phyloP scores from a whole-genome alignment of 139 green algal genomes.

The Chlamydomonas schloesseri region DNA sequence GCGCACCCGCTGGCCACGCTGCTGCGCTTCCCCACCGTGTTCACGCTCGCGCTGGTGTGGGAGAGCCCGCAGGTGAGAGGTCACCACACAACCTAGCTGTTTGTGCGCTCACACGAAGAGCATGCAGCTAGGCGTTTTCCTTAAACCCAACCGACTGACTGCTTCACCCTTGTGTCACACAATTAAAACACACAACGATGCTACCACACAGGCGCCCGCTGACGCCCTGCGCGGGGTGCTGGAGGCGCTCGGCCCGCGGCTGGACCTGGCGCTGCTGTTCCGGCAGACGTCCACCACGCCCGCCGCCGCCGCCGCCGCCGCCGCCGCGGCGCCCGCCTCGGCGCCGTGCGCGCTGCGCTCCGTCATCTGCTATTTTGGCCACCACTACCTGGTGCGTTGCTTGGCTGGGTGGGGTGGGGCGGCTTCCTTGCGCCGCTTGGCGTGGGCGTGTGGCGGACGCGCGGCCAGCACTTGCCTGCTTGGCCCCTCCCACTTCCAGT shows the following conservation, averaged over 20 bases:
- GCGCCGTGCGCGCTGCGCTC: constrained; percentile 39
- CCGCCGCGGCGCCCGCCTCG: not conserved
- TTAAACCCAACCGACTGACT: no score
- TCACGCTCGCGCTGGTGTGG: constrained; percentile 83
- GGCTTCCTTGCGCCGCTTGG: no score
- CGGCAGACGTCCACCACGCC: not conserved
- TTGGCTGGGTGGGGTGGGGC: not conserved
- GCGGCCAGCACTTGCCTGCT: no score
- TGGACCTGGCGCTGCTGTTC: constrained; percentile 72
- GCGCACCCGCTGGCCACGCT: constrained; percentile 51
- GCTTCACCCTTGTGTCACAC: no score
- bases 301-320: not conserved
- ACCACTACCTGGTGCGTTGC: constrained; percentile 71
- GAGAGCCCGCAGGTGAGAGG: constrained; percentile 65
- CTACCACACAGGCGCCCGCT: constrained; percentile 49
- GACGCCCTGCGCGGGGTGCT: constrained; percentile 68
- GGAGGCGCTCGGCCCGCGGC: constrained; percentile 55
- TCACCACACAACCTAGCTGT: no score
- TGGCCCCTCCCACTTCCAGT: no score
- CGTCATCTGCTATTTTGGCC: constrained; percentile 79
- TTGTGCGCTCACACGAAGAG: no score
- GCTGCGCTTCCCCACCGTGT: constrained; percentile 69
- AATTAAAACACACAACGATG: no score
- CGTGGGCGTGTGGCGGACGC: no score
- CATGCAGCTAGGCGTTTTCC: no score